phyloP scores from a whole-genome alignment of 2,329 filamentous ascomycete species.

The Fusarium luffae region DNA sequence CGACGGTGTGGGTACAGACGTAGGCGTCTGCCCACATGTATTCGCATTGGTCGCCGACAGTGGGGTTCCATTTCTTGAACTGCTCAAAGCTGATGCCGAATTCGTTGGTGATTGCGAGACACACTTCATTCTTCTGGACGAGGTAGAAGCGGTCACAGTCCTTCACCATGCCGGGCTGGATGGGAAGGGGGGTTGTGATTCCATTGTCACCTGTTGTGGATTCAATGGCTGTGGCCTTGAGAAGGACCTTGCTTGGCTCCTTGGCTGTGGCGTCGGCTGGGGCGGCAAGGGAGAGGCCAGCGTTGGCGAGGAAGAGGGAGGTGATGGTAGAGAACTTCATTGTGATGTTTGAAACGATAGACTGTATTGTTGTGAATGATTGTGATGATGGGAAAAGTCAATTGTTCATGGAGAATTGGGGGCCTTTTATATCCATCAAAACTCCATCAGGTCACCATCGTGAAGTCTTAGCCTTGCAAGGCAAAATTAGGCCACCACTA shows the following conservation, averaged over 20 bases:
- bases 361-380: too few species aligned
- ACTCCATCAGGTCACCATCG: neutral
- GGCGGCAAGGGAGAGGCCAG: neutral
- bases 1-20: conserved; percentile 5
- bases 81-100: conserved; percentile 6
- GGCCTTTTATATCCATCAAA: neutral
- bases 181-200: conserved; percentile 17
- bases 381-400: neutral
- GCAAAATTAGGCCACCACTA: neutral
- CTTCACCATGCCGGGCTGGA: conserved; percentile 20
- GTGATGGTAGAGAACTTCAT: conserved; percentile 16
- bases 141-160: conserved; percentile 11
- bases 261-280: neutral
- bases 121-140: neutral
- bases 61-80: conserved; percentile 18
- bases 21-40: conserved; percentile 20
- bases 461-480: neutral
- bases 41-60: neutral
- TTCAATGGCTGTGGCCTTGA: conserved; percentile 11
- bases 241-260: neutral
- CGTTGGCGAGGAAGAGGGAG: neutral
- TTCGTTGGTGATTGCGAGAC: too few species aligned
- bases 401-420: fast-evolving
- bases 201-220: conserved; percentile 2
- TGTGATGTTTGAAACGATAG: fast-evolving